Base-by-base conservation (phyloP, 2,329 filamentous ascomycete species). In the Colletotrichum sansevieriae region DNA sequence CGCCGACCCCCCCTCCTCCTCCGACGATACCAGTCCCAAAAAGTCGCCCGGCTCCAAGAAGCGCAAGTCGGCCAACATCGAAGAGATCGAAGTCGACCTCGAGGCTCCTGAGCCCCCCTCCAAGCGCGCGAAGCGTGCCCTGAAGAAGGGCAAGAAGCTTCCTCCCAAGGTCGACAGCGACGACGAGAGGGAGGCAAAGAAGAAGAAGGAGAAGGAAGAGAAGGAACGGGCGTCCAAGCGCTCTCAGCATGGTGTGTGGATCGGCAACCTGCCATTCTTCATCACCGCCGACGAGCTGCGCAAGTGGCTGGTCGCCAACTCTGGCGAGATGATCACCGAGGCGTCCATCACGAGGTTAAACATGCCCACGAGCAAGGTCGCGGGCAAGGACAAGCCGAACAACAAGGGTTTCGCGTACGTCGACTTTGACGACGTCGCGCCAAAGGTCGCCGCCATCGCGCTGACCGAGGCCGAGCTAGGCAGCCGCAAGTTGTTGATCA, bases 401-500 rank as follows among this genome's bases (percentile, higher is more conserved):
- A 99, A 98, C 83, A 95, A 92, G 80, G 97, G 96, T 15, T 99
- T 98, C 77, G 96, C 96, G 63, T 99, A 99, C 77, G 90, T 99
- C 72, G 97, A 99, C 78, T 97, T 99, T 77, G 83, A 89, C 52
- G 91, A 87, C 25, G 87, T 91, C 46, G 82, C 81, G n/a, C 87
- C 90, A 49, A 87, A 94, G 75, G 83, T 94, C 39, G 88, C 91
- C n/a, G 95, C 94, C 54, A 87, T 98, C 71, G 91, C 89, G 2
- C 84, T 98, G 46, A 97, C 92, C n/a, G 96, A 99, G 80, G 92
- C 90, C 47, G 87, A 94, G 60, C 83, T 97, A 59, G 82, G 85
- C 47, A 91, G 92, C 18, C 90, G 96, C 61, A 91, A 91, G 70
- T 88, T 98, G 25, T 86, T 99, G 74, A 98, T 99, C 83, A 99